These are phyloP conservation scores for Debaryomycetaceae sp. DNA, from an alignment of 1,139 yeast species.

Conservation along the genomic window DNA sequence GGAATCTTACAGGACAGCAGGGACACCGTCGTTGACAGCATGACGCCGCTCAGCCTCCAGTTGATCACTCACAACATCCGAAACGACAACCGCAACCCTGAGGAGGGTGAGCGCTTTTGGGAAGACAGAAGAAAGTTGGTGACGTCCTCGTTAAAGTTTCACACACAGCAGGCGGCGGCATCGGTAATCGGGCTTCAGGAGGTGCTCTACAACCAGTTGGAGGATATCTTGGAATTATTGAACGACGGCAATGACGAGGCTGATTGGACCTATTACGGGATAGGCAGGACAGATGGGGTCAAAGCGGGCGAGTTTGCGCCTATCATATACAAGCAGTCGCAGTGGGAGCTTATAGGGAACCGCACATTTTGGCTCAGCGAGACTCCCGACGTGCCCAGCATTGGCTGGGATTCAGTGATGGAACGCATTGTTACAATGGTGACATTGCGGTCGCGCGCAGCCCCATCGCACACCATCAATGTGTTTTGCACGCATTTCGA, in stretches of 20 bases:
- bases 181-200: slow-evolving; percentile 51
- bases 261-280: slow-evolving; percentile 43
- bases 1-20: not conserved
- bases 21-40: slow-evolving; percentile 1
- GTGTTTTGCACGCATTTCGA: slow-evolving; percentile 59
- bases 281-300: slow-evolving; percentile 45
- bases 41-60: slow-evolving; percentile 23
- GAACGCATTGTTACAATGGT: slow-evolving; percentile 40
- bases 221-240: slow-evolving; percentile 37
- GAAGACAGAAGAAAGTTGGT: slow-evolving; percentile 31
- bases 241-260: slow-evolving; percentile 17
- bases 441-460: slow-evolving; percentile 18
- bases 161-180: slow-evolving; percentile 27
- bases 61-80: slow-evolving; percentile 54
- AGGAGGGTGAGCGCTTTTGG: slow-evolving; percentile 43
- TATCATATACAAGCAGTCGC: slow-evolving; percentile 29
- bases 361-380: slow-evolving; percentile 41
- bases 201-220: slow-evolving; percentile 47
- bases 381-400: slow-evolving; percentile 44
- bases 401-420: slow-evolving; percentile 48
- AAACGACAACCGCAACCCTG: slow-evolving; percentile 33
- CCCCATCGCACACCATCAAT: slow-evolving; percentile 27
- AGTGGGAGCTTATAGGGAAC: slow-evolving; percentile 33
- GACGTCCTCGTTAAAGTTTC: slow-evolving; percentile 33
- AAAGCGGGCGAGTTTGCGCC: slow-evolving; percentile 45